Evolutionary conservation across 1,284 basidiomycete species (phyloP), one percentile per base, ranked within the genome.

Genomic region (Marasmius tenuissimus): DNA sequence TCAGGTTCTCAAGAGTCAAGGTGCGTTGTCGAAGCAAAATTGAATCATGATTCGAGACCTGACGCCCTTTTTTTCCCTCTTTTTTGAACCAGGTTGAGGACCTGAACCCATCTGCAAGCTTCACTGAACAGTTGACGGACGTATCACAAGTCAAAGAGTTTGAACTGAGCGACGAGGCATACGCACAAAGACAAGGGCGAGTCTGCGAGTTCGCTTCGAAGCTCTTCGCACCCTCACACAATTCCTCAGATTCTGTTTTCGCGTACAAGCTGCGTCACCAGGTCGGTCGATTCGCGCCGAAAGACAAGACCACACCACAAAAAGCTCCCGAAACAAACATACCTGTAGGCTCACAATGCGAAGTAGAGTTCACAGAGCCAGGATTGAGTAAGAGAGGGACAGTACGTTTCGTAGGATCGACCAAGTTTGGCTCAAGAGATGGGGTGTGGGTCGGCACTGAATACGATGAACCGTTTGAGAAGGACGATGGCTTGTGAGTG

Each of bases 391-490:
- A 94, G 68, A 84, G 94, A 33, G 97, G 97, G 0, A 90, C 88
- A 0, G 87, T 99, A 22, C 82, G 89, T 8, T 99, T 89, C 69
- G 88, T 96, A 11, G 97, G 97, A 0, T 72, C 78, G 27, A 94
- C 96, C 0, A 80, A 83, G 58, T 97, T 98, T 70, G 87, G 87
- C 38, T 86, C 81, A 12, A 74, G 76, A 0, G 76, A 79, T 55
- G 89, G 90, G 0, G 72, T 85, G 0, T 98, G 97, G 97, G 85
- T 98, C 2, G 97, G 97, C 0, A 82, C 98, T 7, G 93, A 97
- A 74, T 94, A 97, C 69, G 97, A 99, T 72, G 97, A 98, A 71
- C 97, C 97, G 1, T 84, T 95, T 11, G 96, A 96, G 11, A 98
- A 96, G 77, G 96, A 97, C 66, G 92, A 98, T 73, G 97, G 97